phyloP scores from a whole-genome alignment of 805 yeast genomes.

The Pichia paraexigua region DNA sequence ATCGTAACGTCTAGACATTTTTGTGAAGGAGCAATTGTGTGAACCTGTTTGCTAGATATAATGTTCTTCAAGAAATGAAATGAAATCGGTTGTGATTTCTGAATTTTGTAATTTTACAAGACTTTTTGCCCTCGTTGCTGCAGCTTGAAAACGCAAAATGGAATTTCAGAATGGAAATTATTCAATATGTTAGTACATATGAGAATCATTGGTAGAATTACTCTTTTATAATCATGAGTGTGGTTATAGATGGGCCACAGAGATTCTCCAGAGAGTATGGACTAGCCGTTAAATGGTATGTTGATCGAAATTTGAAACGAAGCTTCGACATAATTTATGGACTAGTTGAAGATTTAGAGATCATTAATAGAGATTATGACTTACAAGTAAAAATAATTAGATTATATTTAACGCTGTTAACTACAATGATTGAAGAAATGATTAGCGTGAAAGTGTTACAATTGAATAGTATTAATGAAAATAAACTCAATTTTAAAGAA shows the following conservation, averaged over 20 bases:
- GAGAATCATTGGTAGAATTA: too few relatives aligned
- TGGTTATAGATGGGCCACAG: background rate
- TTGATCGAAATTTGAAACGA: background rate
- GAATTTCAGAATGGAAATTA: too few relatives aligned
- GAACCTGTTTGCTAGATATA: too few relatives aligned
- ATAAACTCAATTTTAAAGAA: background rate
- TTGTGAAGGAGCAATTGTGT: background rate
- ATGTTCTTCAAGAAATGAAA: too few relatives aligned
- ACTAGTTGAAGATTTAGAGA: background rate
- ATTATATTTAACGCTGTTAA: background rate
- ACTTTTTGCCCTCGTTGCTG: too few relatives aligned
- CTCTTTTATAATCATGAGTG: too few relatives aligned
- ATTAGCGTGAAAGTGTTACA: background rate
- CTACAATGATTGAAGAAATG: background rate
- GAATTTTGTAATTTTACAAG: too few relatives aligned
- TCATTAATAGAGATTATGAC: background rate
- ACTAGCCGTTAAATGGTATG: background rate
- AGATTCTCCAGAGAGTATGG: background rate
- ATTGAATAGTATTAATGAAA: background rate
- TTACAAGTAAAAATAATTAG: background rate
- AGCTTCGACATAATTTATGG: background rate
- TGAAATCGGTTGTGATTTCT: background rate
- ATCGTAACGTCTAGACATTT: conserved; percentile 94
- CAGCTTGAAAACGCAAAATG: too few relatives aligned
- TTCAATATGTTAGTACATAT: too few relatives aligned